Conservation (phyloP, 2,329 filamentous ascomycete genomes). For the Fusarium phyllophilum region DNA sequence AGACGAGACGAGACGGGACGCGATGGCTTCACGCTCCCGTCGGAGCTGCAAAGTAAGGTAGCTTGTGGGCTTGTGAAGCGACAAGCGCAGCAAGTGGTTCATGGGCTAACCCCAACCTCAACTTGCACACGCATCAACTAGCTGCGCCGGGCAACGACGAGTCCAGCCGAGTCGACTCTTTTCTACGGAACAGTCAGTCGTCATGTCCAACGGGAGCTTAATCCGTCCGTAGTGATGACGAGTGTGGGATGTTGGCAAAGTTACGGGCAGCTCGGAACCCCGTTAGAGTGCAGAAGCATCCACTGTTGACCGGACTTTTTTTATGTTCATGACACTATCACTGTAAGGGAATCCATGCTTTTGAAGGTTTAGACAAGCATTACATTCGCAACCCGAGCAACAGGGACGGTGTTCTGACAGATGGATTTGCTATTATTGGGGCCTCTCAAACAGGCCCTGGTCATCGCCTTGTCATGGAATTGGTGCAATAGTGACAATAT, state of each 20-base stretch:
- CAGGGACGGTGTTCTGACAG: not conserved
- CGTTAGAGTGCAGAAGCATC: slow-evolving; percentile 40
- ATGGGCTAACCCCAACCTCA: slow-evolving; percentile 17
- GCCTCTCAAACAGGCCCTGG: slow-evolving; percentile 18
- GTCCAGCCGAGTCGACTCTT: not conserved
- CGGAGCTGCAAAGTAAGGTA: not conserved
- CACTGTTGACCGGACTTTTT: slow-evolving; percentile 9
- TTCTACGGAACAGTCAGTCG: slow-evolving; percentile 17
- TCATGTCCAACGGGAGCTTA: slow-evolving; percentile 10
- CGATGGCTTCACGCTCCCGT: slow-evolving; percentile 33
- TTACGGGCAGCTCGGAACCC: slow-evolving; percentile 32
- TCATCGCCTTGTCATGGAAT: slow-evolving; percentile 11
- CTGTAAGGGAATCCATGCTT: slow-evolving; percentile 32
- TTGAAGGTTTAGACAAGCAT: slow-evolving; percentile 30
- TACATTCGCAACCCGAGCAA: slow-evolving; percentile 25
- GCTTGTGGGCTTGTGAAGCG: not conserved
- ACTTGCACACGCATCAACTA: slow-evolving; percentile 27
- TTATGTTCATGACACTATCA: slow-evolving; percentile 10
- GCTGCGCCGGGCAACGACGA: slow-evolving; percentile 22
- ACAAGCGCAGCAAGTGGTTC: slow-evolving; percentile 26
- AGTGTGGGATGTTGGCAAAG: slow-evolving; percentile 38
- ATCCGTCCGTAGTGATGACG: slow-evolving; percentile 28
- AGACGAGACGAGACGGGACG: slow-evolving; percentile 31
- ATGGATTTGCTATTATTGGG: slow-evolving; percentile 22
- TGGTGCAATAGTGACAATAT: slow-evolving; percentile 19